phyloP scores from a whole-genome alignment of 1,139 yeast genomes.

The Kurtzmaniella quercitrusa region DNA sequence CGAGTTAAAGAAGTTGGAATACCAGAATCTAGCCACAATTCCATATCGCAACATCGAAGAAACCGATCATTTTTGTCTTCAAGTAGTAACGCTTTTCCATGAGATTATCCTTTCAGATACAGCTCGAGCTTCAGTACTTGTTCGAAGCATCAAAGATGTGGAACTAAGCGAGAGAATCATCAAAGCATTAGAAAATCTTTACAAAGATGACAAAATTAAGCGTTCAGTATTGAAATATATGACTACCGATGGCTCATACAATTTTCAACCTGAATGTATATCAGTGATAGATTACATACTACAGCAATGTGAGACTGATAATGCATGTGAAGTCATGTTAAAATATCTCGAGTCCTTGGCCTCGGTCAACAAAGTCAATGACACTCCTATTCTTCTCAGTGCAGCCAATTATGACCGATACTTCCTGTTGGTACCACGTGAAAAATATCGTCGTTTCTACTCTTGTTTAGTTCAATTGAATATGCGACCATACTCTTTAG shows the following conservation, averaged over 20 bases:
- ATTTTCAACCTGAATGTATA: constrained; percentile 3
- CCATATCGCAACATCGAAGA: constrained; percentile 23
- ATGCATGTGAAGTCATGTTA: constrained; percentile 14
- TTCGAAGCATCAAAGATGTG: constrained; percentile 16
- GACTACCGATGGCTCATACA: constrained; percentile 5
- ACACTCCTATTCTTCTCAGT: constrained; percentile 20
- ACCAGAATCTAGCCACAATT: constrained; percentile 22
- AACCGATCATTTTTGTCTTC: constrained; percentile 26
- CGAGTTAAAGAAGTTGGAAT: constrained; percentile 19
- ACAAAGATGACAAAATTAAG: constrained; percentile 21
- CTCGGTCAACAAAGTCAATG: constrained; percentile 21
- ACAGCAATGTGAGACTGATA: neutral
- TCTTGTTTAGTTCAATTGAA: constrained; percentile 33
- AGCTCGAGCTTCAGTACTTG: constrained; percentile 17
- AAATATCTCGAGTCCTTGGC: constrained; percentile 23
- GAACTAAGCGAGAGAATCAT: constrained; percentile 13
- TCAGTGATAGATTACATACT: constrained; percentile 4
- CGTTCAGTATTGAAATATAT: constrained; percentile 27
- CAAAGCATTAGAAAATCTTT: constrained; percentile 12
- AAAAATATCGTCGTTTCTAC: constrained; percentile 24
- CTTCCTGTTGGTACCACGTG: constrained; percentile 17
- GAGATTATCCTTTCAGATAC: constrained; percentile 27
- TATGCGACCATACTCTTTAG: constrained; percentile 21
- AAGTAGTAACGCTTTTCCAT: constrained; percentile 26
- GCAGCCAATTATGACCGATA: constrained; percentile 17